Evolutionary conservation across 1,139 yeast species (phyloP).

Genomic region (Hansenula sp.): DNA sequence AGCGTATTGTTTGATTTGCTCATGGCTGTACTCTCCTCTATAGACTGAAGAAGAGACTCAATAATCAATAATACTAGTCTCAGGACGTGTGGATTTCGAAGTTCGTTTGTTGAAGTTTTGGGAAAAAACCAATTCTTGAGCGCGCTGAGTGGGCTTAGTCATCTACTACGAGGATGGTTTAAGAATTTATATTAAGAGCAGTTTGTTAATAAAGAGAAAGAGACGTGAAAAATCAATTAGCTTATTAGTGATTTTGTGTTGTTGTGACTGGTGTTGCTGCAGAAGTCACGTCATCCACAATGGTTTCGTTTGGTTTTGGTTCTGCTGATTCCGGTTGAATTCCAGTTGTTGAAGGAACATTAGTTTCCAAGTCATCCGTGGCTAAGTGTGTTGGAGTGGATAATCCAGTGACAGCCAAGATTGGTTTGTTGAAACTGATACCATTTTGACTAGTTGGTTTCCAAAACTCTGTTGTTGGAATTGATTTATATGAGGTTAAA

Average conservation of each 20-base stretch:
- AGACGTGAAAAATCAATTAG: no score
- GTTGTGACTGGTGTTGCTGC: no score
- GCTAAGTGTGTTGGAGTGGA: neutral
- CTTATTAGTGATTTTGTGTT: no score
- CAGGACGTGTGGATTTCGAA: neutral
- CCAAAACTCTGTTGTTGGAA: conserved; percentile 3
- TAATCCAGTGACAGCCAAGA: conserved; percentile 1
- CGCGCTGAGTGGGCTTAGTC: neutral
- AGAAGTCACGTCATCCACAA: no score
- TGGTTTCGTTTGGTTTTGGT: neutral
- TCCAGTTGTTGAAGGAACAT: neutral
- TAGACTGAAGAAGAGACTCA: no score
- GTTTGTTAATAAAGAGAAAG: no score
- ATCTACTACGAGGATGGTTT: neutral
- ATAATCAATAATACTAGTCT: no score
- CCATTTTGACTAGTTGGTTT: conserved; percentile 1
- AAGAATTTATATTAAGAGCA: no score
- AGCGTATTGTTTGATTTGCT: conserved; percentile 29
- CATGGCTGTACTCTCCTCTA: no score
- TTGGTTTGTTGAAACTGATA: neutral
- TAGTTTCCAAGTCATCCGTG: neutral
- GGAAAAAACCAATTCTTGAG: no score
- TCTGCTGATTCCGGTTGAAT: neutral
- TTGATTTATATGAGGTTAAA: conserved; percentile 3
- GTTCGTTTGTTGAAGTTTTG: neutral